These are phyloP conservation scores for Madurella fahalii DNA, from an alignment of 2,329 filamentous ascomycete species.

Conservation along the genomic window DNA sequence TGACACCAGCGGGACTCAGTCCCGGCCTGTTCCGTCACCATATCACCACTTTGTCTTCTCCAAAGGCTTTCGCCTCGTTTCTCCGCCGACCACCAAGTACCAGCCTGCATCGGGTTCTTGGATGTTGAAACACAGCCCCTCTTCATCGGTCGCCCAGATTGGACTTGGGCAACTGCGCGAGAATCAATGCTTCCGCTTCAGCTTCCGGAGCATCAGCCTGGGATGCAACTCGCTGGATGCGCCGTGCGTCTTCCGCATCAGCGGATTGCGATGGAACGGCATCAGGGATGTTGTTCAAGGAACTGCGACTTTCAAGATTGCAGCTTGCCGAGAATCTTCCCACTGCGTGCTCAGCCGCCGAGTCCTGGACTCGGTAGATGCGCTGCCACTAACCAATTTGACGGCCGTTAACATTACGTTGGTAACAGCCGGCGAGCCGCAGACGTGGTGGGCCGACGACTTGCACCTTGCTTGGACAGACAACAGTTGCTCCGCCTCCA, in stretches of 20 bases:
- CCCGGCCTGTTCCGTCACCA: slow-evolving; percentile 18
- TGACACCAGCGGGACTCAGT: not conserved
- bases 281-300: slow-evolving; percentile 24
- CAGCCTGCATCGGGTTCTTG: slow-evolving; percentile 23
- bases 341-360: slow-evolving; percentile 32
- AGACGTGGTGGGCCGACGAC: slow-evolving; percentile 46
- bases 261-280: slow-evolving; percentile 31
- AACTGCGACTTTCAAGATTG: slow-evolving; percentile 24
- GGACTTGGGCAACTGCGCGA: slow-evolving; percentile 21
- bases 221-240: slow-evolving; percentile 36
- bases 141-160: slow-evolving; percentile 26
- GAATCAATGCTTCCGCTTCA: slow-evolving; percentile 33
- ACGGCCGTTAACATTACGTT: slow-evolving; percentile 39
- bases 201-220: slow-evolving; percentile 35
- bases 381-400: slow-evolving; percentile 30
- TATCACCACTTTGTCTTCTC: slow-evolving; percentile 25
- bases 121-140: slow-evolving; percentile 27
- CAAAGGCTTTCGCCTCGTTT: slow-evolving; percentile 13
- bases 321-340: slow-evolving; percentile 28
- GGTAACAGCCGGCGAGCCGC: slow-evolving; percentile 34
- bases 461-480: slow-evolving; percentile 41
- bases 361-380: slow-evolving; percentile 20
- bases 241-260: slow-evolving; percentile 37
- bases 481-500: slow-evolving; percentile 36
- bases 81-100: slow-evolving; percentile 7